Evolutionary conservation across 148 eudicot genomes (phyloP), one percentile per base, ranked within the genome.

Genomic region (Selenicereus undatus): DNA sequence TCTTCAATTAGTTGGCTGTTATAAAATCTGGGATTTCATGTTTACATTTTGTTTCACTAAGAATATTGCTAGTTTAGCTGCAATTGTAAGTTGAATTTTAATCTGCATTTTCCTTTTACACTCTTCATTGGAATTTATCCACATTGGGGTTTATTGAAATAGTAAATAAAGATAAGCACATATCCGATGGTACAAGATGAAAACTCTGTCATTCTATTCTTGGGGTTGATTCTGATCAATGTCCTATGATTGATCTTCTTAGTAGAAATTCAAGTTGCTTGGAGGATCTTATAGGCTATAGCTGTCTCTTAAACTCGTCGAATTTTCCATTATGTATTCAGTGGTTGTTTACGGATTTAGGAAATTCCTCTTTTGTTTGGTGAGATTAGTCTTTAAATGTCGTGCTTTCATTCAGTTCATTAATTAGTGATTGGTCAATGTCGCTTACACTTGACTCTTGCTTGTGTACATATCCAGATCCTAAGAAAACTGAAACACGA

Each of bases 401-500:
- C 6, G 48, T 35, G 26, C 68, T 35, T 26, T 17, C 42, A 42
- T 65, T 69, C 60, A 75, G 20, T 14, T 32, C 43, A 50, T 64
- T 68, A 27, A 22, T 24, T 8, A 8, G 11, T 18, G 21, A 71
- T 52, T 80, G 62, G 29, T 48, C 66, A 76, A 52, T 83, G 56
- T 51, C 26, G 52, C 43, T 60, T 48, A 65, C 0, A 22, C 24
- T 29, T 76, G 26, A 73, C 56, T 77, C 51, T 42, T 78, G 76
- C 71, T 79, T 69, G 36, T 60, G 62, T 73, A 62, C 74, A 70
- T 8, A 27, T 74, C 81, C 89, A 96, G 99, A 96, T 96, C 62
- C 84, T 96, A 62, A 89, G 97, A 75, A 96, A 92, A 87, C 89
- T 97, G 87, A 97, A 94, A 86, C 99, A 97, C 85, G 97, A 93